Evolutionary conservation across 2,329 filamentous ascomycete genomes (phyloP), one percentile per base, ranked within the genome.

Genomic region (Xylaria sp.): DNA sequence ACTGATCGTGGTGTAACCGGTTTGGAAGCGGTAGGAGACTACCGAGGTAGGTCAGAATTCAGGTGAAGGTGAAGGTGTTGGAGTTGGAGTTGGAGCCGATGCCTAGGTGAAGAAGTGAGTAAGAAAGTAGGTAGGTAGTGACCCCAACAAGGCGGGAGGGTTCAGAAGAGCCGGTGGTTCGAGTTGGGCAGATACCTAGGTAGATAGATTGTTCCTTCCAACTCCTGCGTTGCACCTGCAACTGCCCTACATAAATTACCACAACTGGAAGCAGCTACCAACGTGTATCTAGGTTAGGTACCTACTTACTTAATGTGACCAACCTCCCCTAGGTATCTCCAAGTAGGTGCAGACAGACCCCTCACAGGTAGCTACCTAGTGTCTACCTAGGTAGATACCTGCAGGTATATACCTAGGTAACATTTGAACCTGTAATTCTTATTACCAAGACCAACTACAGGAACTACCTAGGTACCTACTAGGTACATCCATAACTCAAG

Each of bases 1-100:
- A 56, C 25, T 33, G 38, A 59, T 59, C 7, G 51, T 49, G 17
- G 31, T 58, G 40, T 49, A 48, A 53, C 21, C 23, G 31, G n/a
- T n/a, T 11, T 15, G 15, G 35, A 29, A 38, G 49, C 21, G n/a
- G 44, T 51, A 43, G 46, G 15, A 52, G 49, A 11, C 19, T 7
- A 58, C 52, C 55, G 56, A 54, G 54, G 29, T 44, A 41, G 19
- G 35, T 25, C 15, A 17, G 43, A 44, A 35, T 59, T 11, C 31
- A 46, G 27, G 25, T 23, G 35, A 38, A 51, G 54, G 27, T 41
- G 54, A 51, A 15, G 37, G 43, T 43, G 23, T 33, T 29, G 27
- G 25, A 29, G 41, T 59, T 40, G 37, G n/a, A n/a, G 54, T 35
- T 37, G 54, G 21, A 44, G 4, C 19, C n/a, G 46, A 35, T 48